Conservation (phyloP, 371 early-diverging fungal species). For the Thermomucor indicae-seudaticae region DNA sequence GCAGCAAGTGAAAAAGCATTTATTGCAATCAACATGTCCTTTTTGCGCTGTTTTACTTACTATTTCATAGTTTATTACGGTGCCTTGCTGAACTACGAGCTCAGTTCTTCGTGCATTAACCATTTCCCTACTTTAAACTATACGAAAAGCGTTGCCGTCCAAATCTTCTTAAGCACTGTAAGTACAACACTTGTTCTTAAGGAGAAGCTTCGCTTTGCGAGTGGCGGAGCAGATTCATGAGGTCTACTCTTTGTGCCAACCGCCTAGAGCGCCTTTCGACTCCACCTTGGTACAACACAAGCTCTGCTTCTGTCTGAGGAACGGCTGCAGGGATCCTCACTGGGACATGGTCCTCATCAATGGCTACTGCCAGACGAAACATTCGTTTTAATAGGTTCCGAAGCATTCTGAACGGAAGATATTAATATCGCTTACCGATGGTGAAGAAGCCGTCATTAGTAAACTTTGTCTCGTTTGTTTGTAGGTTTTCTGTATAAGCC, state of each 20-base stretch:
- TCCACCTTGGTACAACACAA: constrained; percentile 35
- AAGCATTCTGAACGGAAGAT: not conserved
- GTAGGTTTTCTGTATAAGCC: constrained; percentile 56
- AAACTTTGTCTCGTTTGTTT: constrained; percentile 52
- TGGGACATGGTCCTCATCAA: constrained; percentile 38
- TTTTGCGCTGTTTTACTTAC: too few relatives aligned
- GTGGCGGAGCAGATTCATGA: constrained; percentile 33
- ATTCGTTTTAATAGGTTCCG: not conserved
- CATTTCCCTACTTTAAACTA: too few relatives aligned
- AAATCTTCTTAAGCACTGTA: too few relatives aligned
- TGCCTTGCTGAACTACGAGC: too few relatives aligned
- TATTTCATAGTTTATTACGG: too few relatives aligned
- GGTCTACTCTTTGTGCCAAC: constrained; percentile 37
- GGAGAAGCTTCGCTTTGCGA: too few relatives aligned
- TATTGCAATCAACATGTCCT: too few relatives aligned
- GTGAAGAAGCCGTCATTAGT: constrained; percentile 65
- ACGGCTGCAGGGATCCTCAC: constrained; percentile 39
- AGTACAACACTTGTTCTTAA: too few relatives aligned
- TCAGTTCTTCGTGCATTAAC: too few relatives aligned
- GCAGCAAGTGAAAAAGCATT: too few relatives aligned
- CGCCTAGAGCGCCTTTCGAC: constrained; percentile 39
- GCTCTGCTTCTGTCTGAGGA: constrained; percentile 41
- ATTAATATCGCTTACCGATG: constrained; percentile 30
- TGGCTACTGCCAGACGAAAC: constrained; percentile 27
- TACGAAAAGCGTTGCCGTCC: too few relatives aligned